These are phyloP conservation scores for Auxenochlorella protothecoides DNA, from an alignment of 139 green algal species.

Conservation along the genomic window DNA sequence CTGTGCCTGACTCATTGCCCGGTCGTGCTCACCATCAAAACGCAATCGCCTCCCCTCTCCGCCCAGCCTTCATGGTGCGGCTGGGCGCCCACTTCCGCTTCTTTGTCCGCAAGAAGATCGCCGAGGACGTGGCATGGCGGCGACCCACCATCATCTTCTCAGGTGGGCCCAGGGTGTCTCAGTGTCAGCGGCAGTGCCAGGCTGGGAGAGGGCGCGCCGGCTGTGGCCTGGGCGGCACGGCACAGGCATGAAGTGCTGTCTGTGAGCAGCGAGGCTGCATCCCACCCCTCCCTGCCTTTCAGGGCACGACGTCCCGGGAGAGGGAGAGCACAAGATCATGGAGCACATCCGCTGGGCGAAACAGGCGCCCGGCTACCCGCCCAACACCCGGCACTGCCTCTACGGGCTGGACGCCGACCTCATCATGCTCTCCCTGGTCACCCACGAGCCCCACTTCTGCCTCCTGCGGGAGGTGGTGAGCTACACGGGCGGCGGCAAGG, in stretches of 20 bases:
- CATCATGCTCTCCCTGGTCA: slow-evolving; percentile 91
- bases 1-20: too few species aligned
- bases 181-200: too few species aligned
- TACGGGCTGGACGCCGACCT: slow-evolving; percentile 94
- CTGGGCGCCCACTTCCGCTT: slow-evolving; percentile 71
- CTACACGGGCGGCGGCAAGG: slow-evolving; percentile 39
- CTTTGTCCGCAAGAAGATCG: slow-evolving; percentile 78
- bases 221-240: too few species aligned
- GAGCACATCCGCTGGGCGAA: slow-evolving; percentile 80
- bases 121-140: slow-evolving; percentile 73
- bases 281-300: background rate
- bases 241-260: too few species aligned
- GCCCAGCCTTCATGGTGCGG: slow-evolving; percentile 62
- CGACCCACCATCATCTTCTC: slow-evolving; percentile 66
- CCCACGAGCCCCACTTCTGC: slow-evolving; percentile 93
- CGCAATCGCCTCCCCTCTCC: background rate
- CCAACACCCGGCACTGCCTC: slow-evolving; percentile 81
- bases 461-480: slow-evolving; percentile 79
- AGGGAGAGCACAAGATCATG: slow-evolving; percentile 98
- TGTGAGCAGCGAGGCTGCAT: too few species aligned
- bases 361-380: slow-evolving; percentile 24
- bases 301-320: slow-evolving; percentile 85
- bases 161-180: slow-evolving; percentile 26
- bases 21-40: too few species aligned
- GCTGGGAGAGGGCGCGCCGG: too few species aligned